A percentile compares a stretch with the other conserved stretches of the same genome.
Evolutionary conservation across 2,329 filamentous ascomycete species (phyloP).

Genomic region (Neonectria magnoliae): DNA sequence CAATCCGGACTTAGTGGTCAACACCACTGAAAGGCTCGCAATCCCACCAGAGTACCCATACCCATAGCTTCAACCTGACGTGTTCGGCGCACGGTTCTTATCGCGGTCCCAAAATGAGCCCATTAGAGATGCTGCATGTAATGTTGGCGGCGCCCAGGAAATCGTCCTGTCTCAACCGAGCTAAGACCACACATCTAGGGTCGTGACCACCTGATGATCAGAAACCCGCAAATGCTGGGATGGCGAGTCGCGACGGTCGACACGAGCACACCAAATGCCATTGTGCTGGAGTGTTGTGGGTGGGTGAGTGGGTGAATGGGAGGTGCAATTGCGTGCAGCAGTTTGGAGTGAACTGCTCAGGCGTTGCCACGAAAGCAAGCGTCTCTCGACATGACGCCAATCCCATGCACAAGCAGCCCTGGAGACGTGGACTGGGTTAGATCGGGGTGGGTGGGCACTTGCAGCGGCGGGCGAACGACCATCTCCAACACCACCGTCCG

Average conservation of each 20-base stretch:
- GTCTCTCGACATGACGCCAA: constrained; percentile 43
- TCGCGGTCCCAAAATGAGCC: constrained; percentile 41
- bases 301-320: constrained; percentile 38
- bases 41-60: constrained; percentile 42
- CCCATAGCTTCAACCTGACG: constrained; percentile 44
- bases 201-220: constrained; percentile 40
- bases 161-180: constrained; percentile 32
- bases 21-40: constrained; percentile 42
- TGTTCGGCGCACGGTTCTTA: constrained; percentile 43
- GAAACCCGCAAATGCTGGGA: constrained; percentile 35
- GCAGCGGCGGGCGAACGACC: constrained; percentile 35
- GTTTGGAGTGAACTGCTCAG: constrained; percentile 43
- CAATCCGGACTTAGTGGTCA: constrained; percentile 41
- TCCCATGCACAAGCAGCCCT: constrained; percentile 36
- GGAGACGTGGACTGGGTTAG: constrained; percentile 38
- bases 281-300: constrained; percentile 27
- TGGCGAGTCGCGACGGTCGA: constrained; percentile 32
- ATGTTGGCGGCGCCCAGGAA: constrained; percentile 35
- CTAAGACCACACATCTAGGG: constrained; percentile 38
- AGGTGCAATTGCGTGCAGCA: constrained; percentile 26
- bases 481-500: constrained; percentile 20
- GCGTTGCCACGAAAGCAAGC: constrained; percentile 53
- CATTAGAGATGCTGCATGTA: constrained; percentile 42
- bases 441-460: constrained; percentile 43
- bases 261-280: constrained; percentile 29